Percentiles rank a stretch among this genome's conserved stretches.
These are phyloP conservation scores for Mallotus nudiflorus DNA, from an alignment of 345 rosid species.

Conservation along the genomic window DNA sequence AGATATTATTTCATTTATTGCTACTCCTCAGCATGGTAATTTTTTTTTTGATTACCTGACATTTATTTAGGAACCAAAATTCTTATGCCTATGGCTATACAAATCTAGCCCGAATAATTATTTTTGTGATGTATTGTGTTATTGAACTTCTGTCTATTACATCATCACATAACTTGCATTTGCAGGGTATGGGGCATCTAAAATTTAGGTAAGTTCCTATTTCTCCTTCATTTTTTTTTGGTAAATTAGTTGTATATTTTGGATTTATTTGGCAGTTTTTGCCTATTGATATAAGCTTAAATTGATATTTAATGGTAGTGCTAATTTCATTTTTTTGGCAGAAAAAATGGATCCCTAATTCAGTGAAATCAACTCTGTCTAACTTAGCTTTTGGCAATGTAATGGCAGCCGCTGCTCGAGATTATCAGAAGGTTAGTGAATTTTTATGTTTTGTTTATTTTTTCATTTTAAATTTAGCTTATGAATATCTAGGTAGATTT, in stretches of 20 bases:
- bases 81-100: not conserved
- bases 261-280: too few species aligned
- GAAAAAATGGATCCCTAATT: slow-evolving; percentile 76
- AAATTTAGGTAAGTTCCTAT: too few species aligned
- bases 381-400: slow-evolving; percentile 93
- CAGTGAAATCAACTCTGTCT: slow-evolving; percentile 83
- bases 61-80: not conserved
- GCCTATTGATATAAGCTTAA: too few species aligned
- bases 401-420: slow-evolving; percentile 97
- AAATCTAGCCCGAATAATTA: not conserved
- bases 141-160: not conserved
- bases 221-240: too few species aligned
- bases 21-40: slow-evolving; percentile 86
- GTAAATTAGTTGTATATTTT: too few species aligned
- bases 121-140: not conserved
- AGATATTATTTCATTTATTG: slow-evolving; percentile 78
- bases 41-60: too few species aligned
- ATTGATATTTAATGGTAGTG: too few species aligned
- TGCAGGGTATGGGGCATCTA: too few species aligned
- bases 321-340: not conserved
- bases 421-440: slow-evolving; percentile 68
- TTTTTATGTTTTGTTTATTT: not conserved
- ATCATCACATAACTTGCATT: slow-evolving; percentile 62
- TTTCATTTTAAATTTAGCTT: not conserved
- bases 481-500: not conserved